Percentiles rank a stretch among this genome's conserved stretches.
These are phyloP conservation scores for Geotrichum macrosporum DNA, from an alignment of 1,139 yeast species.

Conservation along the genomic window DNA sequence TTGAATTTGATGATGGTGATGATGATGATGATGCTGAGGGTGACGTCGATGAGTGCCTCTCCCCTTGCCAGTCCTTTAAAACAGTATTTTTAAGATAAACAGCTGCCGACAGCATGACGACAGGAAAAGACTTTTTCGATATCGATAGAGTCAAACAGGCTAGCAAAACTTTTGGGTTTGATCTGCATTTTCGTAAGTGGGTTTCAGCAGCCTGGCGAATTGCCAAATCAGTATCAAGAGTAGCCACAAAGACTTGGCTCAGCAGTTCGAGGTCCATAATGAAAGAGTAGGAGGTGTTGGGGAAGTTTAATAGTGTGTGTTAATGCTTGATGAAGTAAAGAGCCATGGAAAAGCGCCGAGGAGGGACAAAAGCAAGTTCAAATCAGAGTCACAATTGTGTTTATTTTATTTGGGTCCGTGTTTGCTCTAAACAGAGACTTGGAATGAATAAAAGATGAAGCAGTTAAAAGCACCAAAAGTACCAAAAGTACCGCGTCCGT, in stretches of 20 bases:
- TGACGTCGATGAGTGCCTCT: not conserved
- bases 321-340: not conserved
- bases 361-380: too few species aligned
- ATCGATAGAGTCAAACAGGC: slow-evolving; percentile 75
- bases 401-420: too few species aligned
- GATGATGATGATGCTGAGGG: not conserved
- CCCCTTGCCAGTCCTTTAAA: slow-evolving; percentile 53
- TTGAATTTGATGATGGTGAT: not conserved
- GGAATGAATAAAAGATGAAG: too few species aligned
- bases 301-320: not conserved
- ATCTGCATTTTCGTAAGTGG: slow-evolving; percentile 54
- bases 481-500: too few species aligned
- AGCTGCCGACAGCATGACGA: slow-evolving; percentile 73
- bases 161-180: slow-evolving; percentile 66
- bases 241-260: slow-evolving; percentile 54
- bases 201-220: slow-evolving; percentile 66
- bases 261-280: slow-evolving; percentile 18
- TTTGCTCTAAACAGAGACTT: too few species aligned
- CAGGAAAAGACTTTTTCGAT: slow-evolving; percentile 49
- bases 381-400: too few species aligned
- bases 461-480: too few species aligned
- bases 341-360: not conserved
- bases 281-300: too few species aligned
- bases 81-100: slow-evolving; percentile 80
- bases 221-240: slow-evolving; percentile 63